These are phyloP conservation scores for Arabis alpina DNA, from an alignment of 345 rosid genomes.

Conservation along the genomic window DNA sequence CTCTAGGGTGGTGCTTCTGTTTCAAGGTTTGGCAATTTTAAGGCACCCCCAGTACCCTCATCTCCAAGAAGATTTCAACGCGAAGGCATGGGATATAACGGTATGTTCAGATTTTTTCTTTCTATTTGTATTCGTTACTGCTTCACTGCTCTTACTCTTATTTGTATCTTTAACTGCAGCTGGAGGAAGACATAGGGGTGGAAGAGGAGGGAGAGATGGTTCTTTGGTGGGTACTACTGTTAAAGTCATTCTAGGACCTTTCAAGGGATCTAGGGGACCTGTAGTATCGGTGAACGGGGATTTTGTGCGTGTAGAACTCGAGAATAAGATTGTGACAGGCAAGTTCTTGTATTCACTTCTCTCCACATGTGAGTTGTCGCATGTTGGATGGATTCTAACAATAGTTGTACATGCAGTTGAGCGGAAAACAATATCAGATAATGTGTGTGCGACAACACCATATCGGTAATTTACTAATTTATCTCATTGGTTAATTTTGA, in stretches of 20 bases:
- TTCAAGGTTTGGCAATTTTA: slow-evolving; percentile 61
- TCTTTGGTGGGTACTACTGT: slow-evolving; percentile 75
- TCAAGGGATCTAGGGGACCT: slow-evolving; percentile 87
- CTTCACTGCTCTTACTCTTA: not conserved
- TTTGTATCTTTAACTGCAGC: slow-evolving; percentile 49
- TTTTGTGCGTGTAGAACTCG: slow-evolving; percentile 84
- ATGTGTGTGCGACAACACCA: slow-evolving; percentile 62
- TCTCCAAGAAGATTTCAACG: slow-evolving; percentile 82
- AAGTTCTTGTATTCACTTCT: slow-evolving; percentile 43
- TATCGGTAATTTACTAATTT: slow-evolving; percentile 54
- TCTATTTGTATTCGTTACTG: not conserved
- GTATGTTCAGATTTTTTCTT: slow-evolving; percentile 50
- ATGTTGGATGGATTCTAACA: slow-evolving; percentile 31
- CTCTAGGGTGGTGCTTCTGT: slow-evolving; percentile 62
- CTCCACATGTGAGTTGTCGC: slow-evolving; percentile 24
- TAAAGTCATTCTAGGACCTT: slow-evolving; percentile 79
- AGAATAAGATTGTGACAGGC: slow-evolving; percentile 92
- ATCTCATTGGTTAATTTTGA: slow-evolving; percentile 11
- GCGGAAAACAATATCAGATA: slow-evolving; percentile 74
- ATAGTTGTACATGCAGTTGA: slow-evolving; percentile 64
- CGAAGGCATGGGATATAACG: slow-evolving; percentile 69
- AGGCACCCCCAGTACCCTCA: slow-evolving; percentile 64
- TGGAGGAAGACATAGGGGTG: slow-evolving; percentile 88
- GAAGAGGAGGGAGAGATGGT: slow-evolving; percentile 88
- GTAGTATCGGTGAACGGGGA: slow-evolving; percentile 83